Evolutionary conservation across 139 green algal species (phyloP).

Genomic region (Gonium pectorale): DNA sequence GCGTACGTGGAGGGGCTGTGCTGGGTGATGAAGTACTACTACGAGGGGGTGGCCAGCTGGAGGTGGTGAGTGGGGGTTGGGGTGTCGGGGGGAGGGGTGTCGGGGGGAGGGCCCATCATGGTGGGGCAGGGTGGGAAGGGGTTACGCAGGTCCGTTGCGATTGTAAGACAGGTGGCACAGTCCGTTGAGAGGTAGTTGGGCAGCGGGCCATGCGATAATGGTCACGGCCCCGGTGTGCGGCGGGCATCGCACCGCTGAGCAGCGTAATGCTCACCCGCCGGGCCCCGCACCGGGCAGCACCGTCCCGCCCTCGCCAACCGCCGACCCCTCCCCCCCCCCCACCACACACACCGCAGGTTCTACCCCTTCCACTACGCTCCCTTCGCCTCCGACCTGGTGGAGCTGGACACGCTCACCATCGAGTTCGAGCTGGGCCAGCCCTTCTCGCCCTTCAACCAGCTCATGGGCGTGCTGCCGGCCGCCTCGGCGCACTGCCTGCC

Average conservation of each 20-base stretch:
- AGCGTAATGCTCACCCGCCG: too few relatives aligned
- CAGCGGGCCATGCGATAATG: too few relatives aligned
- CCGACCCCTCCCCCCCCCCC: slow-evolving; percentile 50
- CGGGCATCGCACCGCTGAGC: too few relatives aligned
- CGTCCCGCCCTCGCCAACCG: too few relatives aligned
- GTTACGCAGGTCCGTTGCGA: too few relatives aligned
- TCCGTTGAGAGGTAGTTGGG: too few relatives aligned
- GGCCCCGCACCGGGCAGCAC: too few relatives aligned
- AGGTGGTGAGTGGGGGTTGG: slow-evolving; percentile 59
- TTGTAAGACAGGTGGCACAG: too few relatives aligned
- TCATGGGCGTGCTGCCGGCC: slow-evolving; percentile 97
- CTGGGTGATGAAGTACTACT: slow-evolving; percentile 98
- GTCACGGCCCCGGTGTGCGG: too few relatives aligned
- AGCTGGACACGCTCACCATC: slow-evolving; percentile 34
- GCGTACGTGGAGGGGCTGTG: slow-evolving; percentile 93
- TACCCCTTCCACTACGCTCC: slow-evolving; percentile 99
- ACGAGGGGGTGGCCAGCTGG: slow-evolving; percentile 82
- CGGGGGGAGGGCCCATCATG: too few relatives aligned
- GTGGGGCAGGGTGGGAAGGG: too few relatives aligned
- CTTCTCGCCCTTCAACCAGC: slow-evolving; percentile 98
- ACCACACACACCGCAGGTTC: slow-evolving; percentile 67
- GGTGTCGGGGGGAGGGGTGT: neutral
- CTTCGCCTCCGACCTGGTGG: slow-evolving; percentile 95
- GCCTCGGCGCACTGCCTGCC: slow-evolving; percentile 90
- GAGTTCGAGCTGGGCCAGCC: slow-evolving; percentile 75